Base-by-base conservation (phyloP, 2,329 filamentous ascomycete species). In the Stachybotrys echinatus region DNA sequence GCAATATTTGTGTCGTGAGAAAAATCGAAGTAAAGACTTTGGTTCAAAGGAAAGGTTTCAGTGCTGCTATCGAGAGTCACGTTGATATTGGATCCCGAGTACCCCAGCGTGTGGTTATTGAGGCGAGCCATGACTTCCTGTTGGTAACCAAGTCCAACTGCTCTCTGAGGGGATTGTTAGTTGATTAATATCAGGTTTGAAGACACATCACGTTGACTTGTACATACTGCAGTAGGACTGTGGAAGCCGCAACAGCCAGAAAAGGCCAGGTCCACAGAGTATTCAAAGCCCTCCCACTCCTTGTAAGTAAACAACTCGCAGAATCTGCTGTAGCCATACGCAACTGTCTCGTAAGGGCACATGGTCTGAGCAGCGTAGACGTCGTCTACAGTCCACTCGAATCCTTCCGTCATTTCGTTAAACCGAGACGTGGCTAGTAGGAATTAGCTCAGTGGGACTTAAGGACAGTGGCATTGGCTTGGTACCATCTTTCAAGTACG, bases 291-390 rank as follows among this genome's bases (percentile, higher is more conserved):
- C 46, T 80, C 68, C 87, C 87, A 92, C 62, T 92, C 88, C 19
- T 84, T 74, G 56, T 85, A 88, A 0, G 82, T 89, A 63, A 91
- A 92, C 4, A 92, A 74, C 21, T 81, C 72, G 61, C 88, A 92
- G 71, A 88, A 92, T 10, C 75, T 76, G 56, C 84, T 88, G 70
- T 83, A 91, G 20, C 88, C 88, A 52, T 87, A 84, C 1, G 85
- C 83, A n/a, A 89, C 77, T 0, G 85, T 89, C 65, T 92, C 88
- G 60, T 91, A 92, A 0, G 87, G 83, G 58, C 88, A 92, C 62
- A 91, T 74, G 3, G 75, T 83, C 64, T 91, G 87, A 0, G 83
- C 83, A 18, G 84, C 80, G 65, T 85, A 87, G 0, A 79, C 78
- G 58, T 88, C 84, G 3, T 74, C 65, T 4, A 80, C 61, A 1